Evolutionary conservation across 371 early-diverging fungal species (phyloP).

Genomic region (Mortierella sp.): DNA sequence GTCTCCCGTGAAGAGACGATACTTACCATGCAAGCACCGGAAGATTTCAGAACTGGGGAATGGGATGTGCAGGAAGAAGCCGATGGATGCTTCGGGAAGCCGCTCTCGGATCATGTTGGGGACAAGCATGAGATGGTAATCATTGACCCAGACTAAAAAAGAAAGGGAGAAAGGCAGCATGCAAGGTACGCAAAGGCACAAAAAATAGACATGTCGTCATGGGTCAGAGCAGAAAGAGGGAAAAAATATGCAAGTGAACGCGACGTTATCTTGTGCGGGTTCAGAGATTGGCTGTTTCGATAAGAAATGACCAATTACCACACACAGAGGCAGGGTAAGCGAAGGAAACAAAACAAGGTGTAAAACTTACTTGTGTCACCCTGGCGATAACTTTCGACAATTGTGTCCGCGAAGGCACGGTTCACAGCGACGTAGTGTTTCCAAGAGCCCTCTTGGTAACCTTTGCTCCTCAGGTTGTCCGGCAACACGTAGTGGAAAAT

Average conservation of each 20-base stretch:
- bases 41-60: conserved; percentile 97
- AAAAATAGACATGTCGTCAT: conserved; percentile 9
- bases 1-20: neutral
- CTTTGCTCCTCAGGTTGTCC: conserved; percentile 73
- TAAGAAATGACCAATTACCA: neutral
- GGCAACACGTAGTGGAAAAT: conserved; percentile 96
- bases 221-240: neutral
- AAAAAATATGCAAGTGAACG: conserved; percentile 8
- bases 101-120: conserved; percentile 88
- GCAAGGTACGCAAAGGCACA: neutral
- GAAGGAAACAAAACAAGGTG: neutral
- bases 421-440: conserved; percentile 87
- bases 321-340: neutral
- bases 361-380: conserved; percentile 90
- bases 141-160: conserved; percentile 95
- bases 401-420: conserved; percentile 83
- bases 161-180: conserved; percentile 3
- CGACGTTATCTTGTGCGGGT: conserved; percentile 14
- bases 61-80: conserved; percentile 97
- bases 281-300: conserved; percentile 10
- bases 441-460: conserved; percentile 80
- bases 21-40: conserved; percentile 87
- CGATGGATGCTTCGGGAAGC: conserved; percentile 88
- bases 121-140: conserved; percentile 97
- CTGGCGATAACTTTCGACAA: conserved; percentile 77